Conservation (phyloP, 2,329 filamentous ascomycete genomes). For the Curvularia sp. region DNA sequence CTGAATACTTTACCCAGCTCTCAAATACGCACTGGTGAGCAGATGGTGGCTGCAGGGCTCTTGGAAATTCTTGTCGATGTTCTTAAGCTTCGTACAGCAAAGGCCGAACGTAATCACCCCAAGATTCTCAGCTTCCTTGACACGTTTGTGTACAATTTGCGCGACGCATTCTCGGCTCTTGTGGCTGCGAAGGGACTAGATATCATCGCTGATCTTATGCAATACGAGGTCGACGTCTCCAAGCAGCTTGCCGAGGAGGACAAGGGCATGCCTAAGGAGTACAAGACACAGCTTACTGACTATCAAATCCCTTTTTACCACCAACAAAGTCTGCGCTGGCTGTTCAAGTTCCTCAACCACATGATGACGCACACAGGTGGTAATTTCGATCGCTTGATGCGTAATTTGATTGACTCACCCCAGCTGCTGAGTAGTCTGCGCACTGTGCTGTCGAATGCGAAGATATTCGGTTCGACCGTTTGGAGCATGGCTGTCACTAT, state of each 20-base stretch:
- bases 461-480: conserved; percentile 85
- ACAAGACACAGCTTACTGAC: conserved; percentile 83
- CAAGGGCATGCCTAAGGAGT: conserved; percentile 73
- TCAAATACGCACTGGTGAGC: conserved; percentile 75
- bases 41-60: conserved; percentile 86
- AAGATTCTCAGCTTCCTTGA: conserved; percentile 88
- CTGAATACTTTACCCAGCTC: conserved; percentile 78
- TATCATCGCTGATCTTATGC: conserved; percentile 84
- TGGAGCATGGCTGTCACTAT: conserved; percentile 96
- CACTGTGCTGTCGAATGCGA: conserved; percentile 79
- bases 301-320: conserved; percentile 93
- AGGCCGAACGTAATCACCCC: conserved; percentile 83
- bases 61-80: conserved; percentile 91
- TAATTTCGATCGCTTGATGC: conserved; percentile 86
- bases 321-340: conserved; percentile 89
- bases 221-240: conserved; percentile 76
- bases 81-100: conserved; percentile 78
- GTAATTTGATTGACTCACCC: conserved; percentile 93
- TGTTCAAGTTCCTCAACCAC: conserved; percentile 95
- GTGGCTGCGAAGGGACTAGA: conserved; percentile 85
- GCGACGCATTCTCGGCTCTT: conserved; percentile 82
- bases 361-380: conserved; percentile 85
- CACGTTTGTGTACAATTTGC: conserved; percentile 82
- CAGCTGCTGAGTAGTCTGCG: conserved; percentile 80
- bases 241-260: conserved; percentile 70